Evolutionary conservation across 139 green algal species (phyloP).

Genomic region (Haematococcus sp.): DNA sequence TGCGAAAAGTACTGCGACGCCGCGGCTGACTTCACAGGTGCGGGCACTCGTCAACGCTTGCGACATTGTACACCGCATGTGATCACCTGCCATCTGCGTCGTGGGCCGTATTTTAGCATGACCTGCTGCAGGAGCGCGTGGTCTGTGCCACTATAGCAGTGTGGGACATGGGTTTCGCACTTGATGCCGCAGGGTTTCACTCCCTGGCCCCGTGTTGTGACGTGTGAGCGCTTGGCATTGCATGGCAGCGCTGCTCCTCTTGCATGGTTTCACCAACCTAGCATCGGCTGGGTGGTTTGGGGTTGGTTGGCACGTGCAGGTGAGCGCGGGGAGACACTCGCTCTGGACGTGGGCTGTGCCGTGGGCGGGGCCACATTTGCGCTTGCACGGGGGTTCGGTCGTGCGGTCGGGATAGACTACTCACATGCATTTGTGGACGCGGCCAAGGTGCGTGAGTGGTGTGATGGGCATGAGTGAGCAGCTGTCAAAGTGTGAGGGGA

Average conservation of each 20-base stretch:
- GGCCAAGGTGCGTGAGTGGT: conserved; percentile 15
- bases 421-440: conserved; percentile 47
- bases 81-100: too few species aligned
- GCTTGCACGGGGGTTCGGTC: conserved; percentile 54
- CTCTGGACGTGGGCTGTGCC: conserved; percentile 76
- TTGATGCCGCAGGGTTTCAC: too few species aligned
- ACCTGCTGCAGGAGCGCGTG: too few species aligned
- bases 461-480: not conserved
- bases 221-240: too few species aligned
- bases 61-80: too few species aligned
- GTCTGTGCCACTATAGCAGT: too few species aligned
- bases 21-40: conserved; percentile 34
- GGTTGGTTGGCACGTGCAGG: conserved; percentile 22
- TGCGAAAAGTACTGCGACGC: conserved; percentile 40
- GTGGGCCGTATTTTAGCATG: too few species aligned
- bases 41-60: not conserved
- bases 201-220: too few species aligned
- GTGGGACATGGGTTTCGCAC: too few species aligned
- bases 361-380: conserved; percentile 73
- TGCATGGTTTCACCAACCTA: too few species aligned
- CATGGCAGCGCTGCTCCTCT: too few species aligned
- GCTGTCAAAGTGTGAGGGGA: not conserved
- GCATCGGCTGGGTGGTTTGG: too few species aligned
- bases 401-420: conserved; percentile 76
- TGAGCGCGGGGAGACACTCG: conserved; percentile 22